Evolutionary conservation across 2,329 filamentous ascomycete species (phyloP).

Genomic region (Claviceps sp.): DNA sequence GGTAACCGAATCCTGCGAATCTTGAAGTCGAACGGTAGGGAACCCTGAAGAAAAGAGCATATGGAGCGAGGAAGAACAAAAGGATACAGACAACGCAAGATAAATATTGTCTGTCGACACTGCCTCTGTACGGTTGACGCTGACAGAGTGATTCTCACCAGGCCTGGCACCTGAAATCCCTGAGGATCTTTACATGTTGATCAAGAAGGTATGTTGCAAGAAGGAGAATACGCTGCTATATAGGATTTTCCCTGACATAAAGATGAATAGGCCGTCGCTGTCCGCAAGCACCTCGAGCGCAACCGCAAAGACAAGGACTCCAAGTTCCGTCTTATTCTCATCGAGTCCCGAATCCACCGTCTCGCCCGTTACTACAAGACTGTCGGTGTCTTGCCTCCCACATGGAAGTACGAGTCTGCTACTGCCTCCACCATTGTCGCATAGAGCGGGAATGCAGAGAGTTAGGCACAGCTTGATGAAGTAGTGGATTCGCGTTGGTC

Average conservation of each 20-base stretch:
- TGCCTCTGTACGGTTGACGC: conserved; percentile 86
- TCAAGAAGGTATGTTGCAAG: conserved; percentile 75
- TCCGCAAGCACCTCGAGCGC: conserved; percentile 99
- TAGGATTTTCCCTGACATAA: not conserved
- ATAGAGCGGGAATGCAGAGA: conserved; percentile 36
- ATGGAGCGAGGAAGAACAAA: conserved; percentile 14
- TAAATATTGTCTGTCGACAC: conserved; percentile 12
- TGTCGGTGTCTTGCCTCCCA: conserved; percentile 70
- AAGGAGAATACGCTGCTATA: not conserved
- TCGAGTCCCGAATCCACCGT: conserved; percentile 99
- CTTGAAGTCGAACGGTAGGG: conserved; percentile 92
- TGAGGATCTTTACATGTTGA: conserved; percentile 99
- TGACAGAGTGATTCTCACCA: conserved; percentile 86
- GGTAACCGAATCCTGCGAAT: conserved; percentile 99
- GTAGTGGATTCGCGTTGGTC: conserved; percentile 23
- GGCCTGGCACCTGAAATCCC: conserved; percentile 97
- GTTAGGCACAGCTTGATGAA: conserved; percentile 3
- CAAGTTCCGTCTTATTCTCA: conserved; percentile 99
- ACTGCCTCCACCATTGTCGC: conserved; percentile 90
- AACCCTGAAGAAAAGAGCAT: conserved; percentile 20
- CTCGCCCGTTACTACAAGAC: conserved; percentile 99
- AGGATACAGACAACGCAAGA: conserved; percentile 13
- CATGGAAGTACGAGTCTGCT: conserved; percentile 98
- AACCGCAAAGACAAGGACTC: conserved; percentile 99
- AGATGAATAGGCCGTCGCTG: conserved; percentile 65